Evolutionary conservation across 1,139 yeast species (phyloP).

Genomic region (Candida sp.): DNA sequence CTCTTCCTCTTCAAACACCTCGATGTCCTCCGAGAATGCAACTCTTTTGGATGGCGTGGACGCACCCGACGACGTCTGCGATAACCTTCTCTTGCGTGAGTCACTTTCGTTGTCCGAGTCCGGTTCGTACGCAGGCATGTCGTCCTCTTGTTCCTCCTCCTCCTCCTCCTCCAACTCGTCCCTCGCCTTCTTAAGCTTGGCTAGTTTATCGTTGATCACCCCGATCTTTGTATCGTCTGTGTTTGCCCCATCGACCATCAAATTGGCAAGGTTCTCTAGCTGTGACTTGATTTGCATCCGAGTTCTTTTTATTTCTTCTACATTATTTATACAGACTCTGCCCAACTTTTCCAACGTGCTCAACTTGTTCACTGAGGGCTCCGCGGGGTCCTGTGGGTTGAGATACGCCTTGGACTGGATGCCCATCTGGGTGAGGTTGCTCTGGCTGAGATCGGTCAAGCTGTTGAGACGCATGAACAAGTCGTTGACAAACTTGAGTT

Average conservation of each 20-base stretch:
- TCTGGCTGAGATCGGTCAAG: constrained; percentile 35
- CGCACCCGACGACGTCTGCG: constrained; percentile 28
- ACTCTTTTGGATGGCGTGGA: constrained; percentile 42
- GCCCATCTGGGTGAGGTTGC: constrained; percentile 46
- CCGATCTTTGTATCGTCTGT: constrained; percentile 47
- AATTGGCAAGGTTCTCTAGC: constrained; percentile 43
- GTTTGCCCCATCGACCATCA: constrained; percentile 45
- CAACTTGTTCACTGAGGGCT: constrained; percentile 54
- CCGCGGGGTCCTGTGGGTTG: constrained; percentile 49
- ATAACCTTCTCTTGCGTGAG: constrained; percentile 22
- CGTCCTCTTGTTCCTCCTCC: constrained; percentile 19
- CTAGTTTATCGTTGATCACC: constrained; percentile 44
- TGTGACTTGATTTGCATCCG: constrained; percentile 44
- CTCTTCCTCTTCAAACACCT: constrained; percentile 50
- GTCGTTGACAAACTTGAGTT: constrained; percentile 40
- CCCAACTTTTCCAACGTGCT: constrained; percentile 48
- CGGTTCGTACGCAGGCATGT: constrained; percentile 19
- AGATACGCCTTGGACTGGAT: constrained; percentile 46
- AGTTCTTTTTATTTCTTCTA: constrained; percentile 41
- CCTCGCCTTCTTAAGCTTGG: constrained; percentile 41
- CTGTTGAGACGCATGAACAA: constrained; percentile 32
- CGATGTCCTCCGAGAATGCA: constrained; percentile 51
- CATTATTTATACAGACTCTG: constrained; percentile 34
- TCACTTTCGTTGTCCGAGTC: constrained; percentile 24
- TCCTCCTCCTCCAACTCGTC: constrained; percentile 49